Percentiles rank a stretch among this genome's conserved stretches.
phyloP scores from a whole-genome alignment of 805 yeast genomes.

The Cyberlindnera petersonii region DNA sequence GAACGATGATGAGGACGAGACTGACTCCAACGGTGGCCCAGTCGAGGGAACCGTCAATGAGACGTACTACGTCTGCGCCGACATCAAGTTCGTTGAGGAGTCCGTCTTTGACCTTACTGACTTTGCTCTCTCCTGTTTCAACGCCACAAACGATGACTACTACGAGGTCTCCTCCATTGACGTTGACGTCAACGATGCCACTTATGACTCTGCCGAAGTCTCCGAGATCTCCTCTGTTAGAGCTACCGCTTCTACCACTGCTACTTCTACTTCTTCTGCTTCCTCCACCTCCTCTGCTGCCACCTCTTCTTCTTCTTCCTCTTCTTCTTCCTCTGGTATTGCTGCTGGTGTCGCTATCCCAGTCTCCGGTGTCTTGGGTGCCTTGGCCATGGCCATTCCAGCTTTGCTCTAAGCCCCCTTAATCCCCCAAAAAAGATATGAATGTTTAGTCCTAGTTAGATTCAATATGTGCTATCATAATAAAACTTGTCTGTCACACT shows the following conservation, averaged over 20 bases:
- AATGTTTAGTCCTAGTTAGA: too few relatives aligned
- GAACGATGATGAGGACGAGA: conserved; percentile 30
- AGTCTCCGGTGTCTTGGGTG: background rate
- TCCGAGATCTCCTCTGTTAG: conserved; percentile 18
- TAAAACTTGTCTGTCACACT: too few relatives aligned
- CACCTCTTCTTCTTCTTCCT: background rate
- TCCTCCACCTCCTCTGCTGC: conserved; percentile 5
- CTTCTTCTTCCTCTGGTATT: conserved; percentile 8
- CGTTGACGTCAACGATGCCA: conserved; percentile 20
- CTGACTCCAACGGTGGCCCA: conserved; percentile 28
- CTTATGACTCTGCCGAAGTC: conserved; percentile 20
- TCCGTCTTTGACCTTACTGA: conserved; percentile 35
- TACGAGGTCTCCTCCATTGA: conserved; percentile 32
- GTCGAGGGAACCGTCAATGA: conserved; percentile 35
- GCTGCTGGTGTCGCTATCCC: conserved; percentile 13
- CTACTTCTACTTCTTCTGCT: conserved; percentile 13
- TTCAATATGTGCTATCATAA: too few relatives aligned
- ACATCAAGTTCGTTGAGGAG: conserved; percentile 40
- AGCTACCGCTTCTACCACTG: conserved; percentile 19
- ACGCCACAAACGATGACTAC: conserved; percentile 37
- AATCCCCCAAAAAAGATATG: too few relatives aligned
- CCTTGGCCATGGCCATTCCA: conserved; percentile 8
- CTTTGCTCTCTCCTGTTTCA: conserved; percentile 37
- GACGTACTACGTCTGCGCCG: conserved; percentile 45
- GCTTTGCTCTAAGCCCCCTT: conserved; percentile 19